Base-by-base conservation (phyloP, 1,139 yeast species). In the Hyphopichia buzzinii region DNA sequence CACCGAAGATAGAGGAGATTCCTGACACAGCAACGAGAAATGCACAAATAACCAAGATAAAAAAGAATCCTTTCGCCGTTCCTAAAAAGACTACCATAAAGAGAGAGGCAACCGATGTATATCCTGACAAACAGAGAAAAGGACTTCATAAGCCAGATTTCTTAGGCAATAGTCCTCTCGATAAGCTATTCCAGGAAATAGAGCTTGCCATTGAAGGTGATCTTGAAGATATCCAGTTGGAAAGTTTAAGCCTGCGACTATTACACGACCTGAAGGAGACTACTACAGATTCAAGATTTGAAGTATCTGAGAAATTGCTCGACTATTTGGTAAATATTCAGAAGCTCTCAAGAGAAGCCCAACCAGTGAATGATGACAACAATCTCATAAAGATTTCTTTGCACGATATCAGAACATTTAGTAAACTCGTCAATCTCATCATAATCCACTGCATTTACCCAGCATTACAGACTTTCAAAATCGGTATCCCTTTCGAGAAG, bases 331-430 rank as follows among this genome's bases (percentile, higher is more conserved):
- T 52, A 3, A 48, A 60, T 21, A 66, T 77, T 17, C 78, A 74
- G 46, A 33, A 42, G 8, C 42, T 59, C 6, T 61, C 79, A 1
- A 44, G 50, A 11, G 55, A 57, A 42, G 45, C 36, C 48, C 43
- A 35, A 36, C 31, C 37, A 34, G 32, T 27, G 16, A 39, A 34
- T 12, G 53, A 47, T 33, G 55, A 67, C 35, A 52, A 68, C 5
- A 58, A 74, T 32, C 55, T 85, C 35, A 74, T 90, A 14, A 67
- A 84, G 6, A 82, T 90, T 12, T 86, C 97, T 0, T 65, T 90
- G 8, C 90, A 87, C 50, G 97, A 90, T 54, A 79, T 90, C 68
- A 83, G 81, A 52, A 74, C 79, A 2, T 77, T 90, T 41, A 82
- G 86, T 33, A 75, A 72, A 21, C 53, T 90, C 33, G 59, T 83